phyloP scores from a whole-genome alignment of 352 stramenopile genomes.

The Elongisporangium anandrum region DNA sequence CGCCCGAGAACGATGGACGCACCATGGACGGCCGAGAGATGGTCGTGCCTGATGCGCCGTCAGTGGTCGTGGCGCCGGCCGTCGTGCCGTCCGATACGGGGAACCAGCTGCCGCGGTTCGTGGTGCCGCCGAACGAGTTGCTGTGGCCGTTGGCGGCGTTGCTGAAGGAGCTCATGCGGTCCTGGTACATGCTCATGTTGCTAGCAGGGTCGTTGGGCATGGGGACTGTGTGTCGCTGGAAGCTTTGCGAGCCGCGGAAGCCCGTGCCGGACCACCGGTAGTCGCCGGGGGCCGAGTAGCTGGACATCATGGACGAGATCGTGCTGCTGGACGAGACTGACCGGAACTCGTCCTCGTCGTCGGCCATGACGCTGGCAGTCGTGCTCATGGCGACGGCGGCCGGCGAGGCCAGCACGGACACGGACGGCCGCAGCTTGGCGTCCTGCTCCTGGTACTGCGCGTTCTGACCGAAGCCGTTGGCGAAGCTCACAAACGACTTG shows the following conservation, averaged over 20 bases:
- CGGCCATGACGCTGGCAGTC: conserved; percentile 65
- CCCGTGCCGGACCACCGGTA: conserved; percentile 83
- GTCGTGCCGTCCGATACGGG: conserved; percentile 31
- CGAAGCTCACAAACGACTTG: conserved; percentile 76
- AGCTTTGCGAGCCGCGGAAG: conserved; percentile 66
- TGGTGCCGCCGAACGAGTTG: conserved; percentile 11
- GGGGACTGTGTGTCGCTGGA: conserved; percentile 33
- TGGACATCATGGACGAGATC: conserved; percentile 51
- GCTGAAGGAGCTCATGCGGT: conserved; percentile 24
- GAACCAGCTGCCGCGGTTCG: conserved; percentile 53
- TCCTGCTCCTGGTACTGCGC: conserved; percentile 66
- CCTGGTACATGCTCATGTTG: conserved; percentile 2
- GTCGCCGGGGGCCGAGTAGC: conserved; percentile 34
- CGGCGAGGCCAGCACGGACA: conserved; percentile 57
- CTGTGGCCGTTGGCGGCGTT: conserved; percentile 13
- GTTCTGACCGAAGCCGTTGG: conserved; percentile 71
- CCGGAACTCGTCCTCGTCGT: conserved; percentile 77
- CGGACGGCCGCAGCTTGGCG: conserved; percentile 42
- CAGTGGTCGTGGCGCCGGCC: conserved; percentile 8
- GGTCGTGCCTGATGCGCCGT: conserved; percentile 2
- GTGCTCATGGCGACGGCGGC: conserved; percentile 29
- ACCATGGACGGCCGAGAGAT: conserved; percentile 8
- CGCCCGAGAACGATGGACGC: conserved; percentile 28
- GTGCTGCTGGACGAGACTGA: conserved; percentile 67
- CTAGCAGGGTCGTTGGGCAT: conserved; percentile 13